Percentiles rank a stretch among this genome's conserved stretches.
Conservation (phyloP, 768 basidiomycete species). For the Tremella yokohamensis region DNA sequence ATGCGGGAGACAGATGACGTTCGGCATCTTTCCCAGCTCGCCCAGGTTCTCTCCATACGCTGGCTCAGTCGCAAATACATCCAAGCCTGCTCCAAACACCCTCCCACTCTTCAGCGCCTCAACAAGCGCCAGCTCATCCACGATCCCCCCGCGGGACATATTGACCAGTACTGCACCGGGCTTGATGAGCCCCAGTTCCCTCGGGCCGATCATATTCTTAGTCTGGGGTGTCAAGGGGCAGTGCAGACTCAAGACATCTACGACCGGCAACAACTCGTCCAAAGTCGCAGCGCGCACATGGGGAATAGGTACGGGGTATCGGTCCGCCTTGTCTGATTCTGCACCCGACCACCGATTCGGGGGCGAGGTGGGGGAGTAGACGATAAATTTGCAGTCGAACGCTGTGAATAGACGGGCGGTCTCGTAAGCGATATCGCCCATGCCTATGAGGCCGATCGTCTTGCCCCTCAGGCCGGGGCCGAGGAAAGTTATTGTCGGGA, state of each 20-base stretch:
- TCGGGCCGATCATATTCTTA: constrained; percentile 35
- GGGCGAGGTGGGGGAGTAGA: constrained; percentile 47
- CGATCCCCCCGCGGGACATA: constrained; percentile 50
- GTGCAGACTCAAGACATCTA: constrained; percentile 50
- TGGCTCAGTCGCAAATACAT: constrained; percentile 45
- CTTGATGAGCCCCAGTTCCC: constrained; percentile 43
- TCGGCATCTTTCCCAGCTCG: constrained; percentile 32
- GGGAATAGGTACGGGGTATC: constrained; percentile 21
- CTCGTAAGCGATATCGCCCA: constrained; percentile 48
- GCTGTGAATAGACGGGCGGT: constrained; percentile 43
- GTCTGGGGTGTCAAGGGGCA: constrained; percentile 48
- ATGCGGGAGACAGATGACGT: constrained; percentile 44
- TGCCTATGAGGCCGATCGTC: constrained; percentile 50
- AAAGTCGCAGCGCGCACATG: constrained; percentile 38
- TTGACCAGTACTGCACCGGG: constrained; percentile 46
- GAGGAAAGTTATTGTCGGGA: constrained; percentile 32
- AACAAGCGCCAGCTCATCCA: constrained; percentile 39
- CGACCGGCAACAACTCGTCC: constrained; percentile 37
- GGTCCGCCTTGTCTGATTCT: constrained; percentile 13
- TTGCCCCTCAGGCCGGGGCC: constrained; percentile 44
- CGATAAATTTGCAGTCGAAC: constrained; percentile 45
- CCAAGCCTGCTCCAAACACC: constrained; percentile 44
- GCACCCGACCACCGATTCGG: constrained; percentile 25
- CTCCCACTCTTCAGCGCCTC: constrained; percentile 23
- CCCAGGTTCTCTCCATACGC: constrained; percentile 32